Conservation (phyloP, 2,329 filamentous ascomycete genomes). For the Aaosphaeria pasadenensis region DNA sequence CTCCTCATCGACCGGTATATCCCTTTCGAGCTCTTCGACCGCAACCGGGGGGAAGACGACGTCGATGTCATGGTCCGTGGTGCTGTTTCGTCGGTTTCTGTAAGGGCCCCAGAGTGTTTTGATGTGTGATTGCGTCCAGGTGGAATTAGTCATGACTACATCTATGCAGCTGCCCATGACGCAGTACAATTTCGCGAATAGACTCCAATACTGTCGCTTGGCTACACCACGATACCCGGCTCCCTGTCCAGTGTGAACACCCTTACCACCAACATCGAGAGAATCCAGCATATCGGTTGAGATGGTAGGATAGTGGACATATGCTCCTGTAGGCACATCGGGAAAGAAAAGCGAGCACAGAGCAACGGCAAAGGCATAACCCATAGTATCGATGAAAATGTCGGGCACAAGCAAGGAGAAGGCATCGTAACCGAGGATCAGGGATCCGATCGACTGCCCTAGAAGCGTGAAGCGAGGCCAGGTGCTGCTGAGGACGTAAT, state of each 20-base stretch:
- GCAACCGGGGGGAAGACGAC: slow-evolving; percentile 92
- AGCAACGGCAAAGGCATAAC: slow-evolving; percentile 87
- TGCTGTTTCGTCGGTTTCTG: slow-evolving; percentile 42
- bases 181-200: slow-evolving; percentile 80
- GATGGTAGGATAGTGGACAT: slow-evolving; percentile 97
- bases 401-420: slow-evolving; percentile 91
- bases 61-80: slow-evolving; percentile 57
- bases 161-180: slow-evolving; percentile 81
- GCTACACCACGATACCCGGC: slow-evolving; percentile 64
- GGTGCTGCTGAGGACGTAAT: slow-evolving; percentile 79
- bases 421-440: slow-evolving; percentile 86
- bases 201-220: slow-evolving; percentile 82
- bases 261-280: slow-evolving; percentile 57
- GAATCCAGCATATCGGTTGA: slow-evolving; percentile 95
- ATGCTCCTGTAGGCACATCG: slow-evolving; percentile 78
- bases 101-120: slow-evolving; percentile 69
- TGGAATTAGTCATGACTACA: slow-evolving; percentile 96
- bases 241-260: slow-evolving; percentile 82
- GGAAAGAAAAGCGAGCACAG: slow-evolving; percentile 81
- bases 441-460: slow-evolving; percentile 87
- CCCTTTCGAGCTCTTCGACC: slow-evolving; percentile 75
- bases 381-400: slow-evolving; percentile 96
- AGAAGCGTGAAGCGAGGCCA: slow-evolving; percentile 92
- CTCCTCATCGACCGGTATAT: slow-evolving; percentile 66
- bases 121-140: slow-evolving; percentile 82